Evolutionary conservation across 805 yeast genomes (phyloP), one percentile per base, ranked within the genome.

Genomic region (Cyberlindnera japonica): DNA sequence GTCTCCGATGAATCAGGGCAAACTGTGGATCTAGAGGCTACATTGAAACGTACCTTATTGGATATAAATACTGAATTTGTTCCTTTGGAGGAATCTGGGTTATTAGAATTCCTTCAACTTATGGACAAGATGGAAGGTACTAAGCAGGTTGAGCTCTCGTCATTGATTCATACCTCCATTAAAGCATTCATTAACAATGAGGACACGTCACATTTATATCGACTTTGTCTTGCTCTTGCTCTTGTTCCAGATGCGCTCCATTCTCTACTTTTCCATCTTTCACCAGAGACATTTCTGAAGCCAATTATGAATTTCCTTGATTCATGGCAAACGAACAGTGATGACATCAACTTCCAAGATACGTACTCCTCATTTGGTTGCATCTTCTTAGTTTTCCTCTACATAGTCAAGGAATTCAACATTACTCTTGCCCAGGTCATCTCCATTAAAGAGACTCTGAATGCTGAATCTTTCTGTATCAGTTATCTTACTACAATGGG

Each of bases 301-400:
- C 72, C 78, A 24, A 49, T 80, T 40, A 58, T 81, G 39, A 69
- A 63, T 12, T 75, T 72, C 44, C 54, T 83, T 14, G 89, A 83
- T 51, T 50, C 54, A 4, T 62, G 70, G 59, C 69, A 44, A 48
- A 32, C 48, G 24, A 51, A 49, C 37, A 60, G 58, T 5, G 79
- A 74, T 33, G 81, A 76, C 25, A 68, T 69, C 41, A 74, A 76
- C 48, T 75, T 74, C 46, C 88, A 82, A 57, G 93, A 83, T 26
- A 60, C 69, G 12, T 84, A 80, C 53, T 67, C 86, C 2, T 79
- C 84, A 28, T 80, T 82, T 57, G 89, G 95, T 1, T 68, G 77
- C 33, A 64, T 80, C 1, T 52, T 83, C 19, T 55, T 81, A 27
- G 64, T 81, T 29, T 49, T 79, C 8, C 50, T 66, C 3, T 53